Base-by-base conservation (phyloP, 805 yeast genomes). In the Maudiozyma bulderi region DNA sequence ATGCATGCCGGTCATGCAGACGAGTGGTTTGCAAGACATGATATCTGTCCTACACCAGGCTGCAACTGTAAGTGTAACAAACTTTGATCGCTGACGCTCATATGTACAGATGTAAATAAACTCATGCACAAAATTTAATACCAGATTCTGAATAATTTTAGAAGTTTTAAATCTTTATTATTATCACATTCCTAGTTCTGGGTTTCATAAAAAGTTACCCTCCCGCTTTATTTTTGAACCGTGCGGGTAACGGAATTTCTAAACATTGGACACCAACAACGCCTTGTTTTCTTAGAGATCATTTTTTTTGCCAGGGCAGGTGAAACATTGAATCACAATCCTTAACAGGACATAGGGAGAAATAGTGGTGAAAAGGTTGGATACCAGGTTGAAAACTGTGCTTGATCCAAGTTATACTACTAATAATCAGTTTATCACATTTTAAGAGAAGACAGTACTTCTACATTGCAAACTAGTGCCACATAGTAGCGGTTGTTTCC, bases 1-100 rank as follows among this genome's bases (percentile, higher is more conserved):
- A 82, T 82, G 78, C 99, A 91, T 68, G 89, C 95, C 0, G 89
- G 85, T 4, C 99, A 91, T 64, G 97, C 97, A 0, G 89, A 86
- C 54, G 95, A 90, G 59, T 91, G 99, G 99, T 91, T 91, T 64
- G 76, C 83, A 29, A 83, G 82, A 62, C 95, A 90, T 58, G 78
- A 77, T 49, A 78, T 86, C 1, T 91, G 99, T 60, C 97, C 99
- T 0, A 95, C 91, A 3, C 96, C 97, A 0, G 95, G 89, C 41
- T 91, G 99, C 60, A 72, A 74, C 40, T 91, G 99, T 60, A 72
- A 78, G 45, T 91, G 98, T 64, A 84, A 84, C 57, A 80, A 76
- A 57, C 74, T 72, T 29, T 50, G 34, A 40, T 30, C 5, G 13
- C 10, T 33, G 20, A 28, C 26, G 4, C 44, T 6, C 39, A 13